Conservation (phyloP, 2,329 filamentous ascomycete species). For the Trichoderma cornu-damae region DNA sequence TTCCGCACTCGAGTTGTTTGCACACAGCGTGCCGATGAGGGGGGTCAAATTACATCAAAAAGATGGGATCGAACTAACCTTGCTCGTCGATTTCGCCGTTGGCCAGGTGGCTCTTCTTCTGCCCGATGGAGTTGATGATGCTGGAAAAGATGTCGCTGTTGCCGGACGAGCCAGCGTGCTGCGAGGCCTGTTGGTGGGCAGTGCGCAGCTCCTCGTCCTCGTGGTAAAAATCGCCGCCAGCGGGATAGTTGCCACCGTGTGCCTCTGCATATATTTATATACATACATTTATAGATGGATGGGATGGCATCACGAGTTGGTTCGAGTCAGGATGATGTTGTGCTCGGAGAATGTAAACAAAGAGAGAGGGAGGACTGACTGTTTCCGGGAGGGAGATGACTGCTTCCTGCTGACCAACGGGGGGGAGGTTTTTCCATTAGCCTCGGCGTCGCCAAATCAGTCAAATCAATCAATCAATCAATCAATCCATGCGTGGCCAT, state of each 20-base stretch:
- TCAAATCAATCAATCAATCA: too few relatives aligned
- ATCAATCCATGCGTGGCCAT: too few relatives aligned
- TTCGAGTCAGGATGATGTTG: not conserved
- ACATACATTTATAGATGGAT: too few relatives aligned
- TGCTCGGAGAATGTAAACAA: not conserved
- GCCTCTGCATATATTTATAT: too few relatives aligned
- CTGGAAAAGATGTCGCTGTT: constrained; percentile 45
- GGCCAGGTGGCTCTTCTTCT: constrained; percentile 47
- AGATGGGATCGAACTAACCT: constrained; percentile 32
- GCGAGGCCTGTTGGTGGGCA: constrained; percentile 45
- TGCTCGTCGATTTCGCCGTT: constrained; percentile 47
- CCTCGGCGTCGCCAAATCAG: not conserved
- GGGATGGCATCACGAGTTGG: not conserved
- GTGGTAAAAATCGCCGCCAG: constrained; percentile 35
- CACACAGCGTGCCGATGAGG: not conserved
- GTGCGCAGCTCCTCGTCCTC: constrained; percentile 46
- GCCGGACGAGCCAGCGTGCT: constrained; percentile 43
- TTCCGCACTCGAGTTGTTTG: not conserved
- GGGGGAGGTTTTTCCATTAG: not conserved
- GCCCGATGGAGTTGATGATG: constrained; percentile 43
- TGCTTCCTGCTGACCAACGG: not conserved
- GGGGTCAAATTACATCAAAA: too few relatives aligned
- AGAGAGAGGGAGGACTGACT: constrained; percentile 15
- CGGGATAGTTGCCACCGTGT: constrained; percentile 20
- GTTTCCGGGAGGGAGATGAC: constrained; percentile 18